These are phyloP conservation scores for Theobroma cacao DNA, from an alignment of 345 rosid species.

Conservation along the genomic window DNA sequence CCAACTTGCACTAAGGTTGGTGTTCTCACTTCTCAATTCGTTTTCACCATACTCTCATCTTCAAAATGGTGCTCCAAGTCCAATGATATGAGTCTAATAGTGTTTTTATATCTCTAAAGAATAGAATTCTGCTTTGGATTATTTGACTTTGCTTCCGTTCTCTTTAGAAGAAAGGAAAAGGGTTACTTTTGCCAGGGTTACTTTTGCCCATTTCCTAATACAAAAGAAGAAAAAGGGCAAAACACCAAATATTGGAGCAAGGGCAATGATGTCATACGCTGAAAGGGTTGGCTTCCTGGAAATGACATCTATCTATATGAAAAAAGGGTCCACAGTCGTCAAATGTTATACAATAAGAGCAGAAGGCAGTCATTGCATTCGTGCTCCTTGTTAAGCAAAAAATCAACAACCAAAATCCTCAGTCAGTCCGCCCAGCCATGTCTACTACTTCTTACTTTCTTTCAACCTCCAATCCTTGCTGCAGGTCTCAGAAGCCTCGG, in stretches of 20 bases:
- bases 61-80: no score
- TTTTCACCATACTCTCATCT: background rate
- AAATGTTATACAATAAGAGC: background rate
- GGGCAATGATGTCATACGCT: background rate
- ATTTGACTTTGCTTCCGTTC: constrained; percentile 11
- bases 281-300: background rate
- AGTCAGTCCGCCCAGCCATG: constrained; percentile 21
- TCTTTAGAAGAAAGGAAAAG: no score
- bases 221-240: background rate
- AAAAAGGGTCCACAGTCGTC: background rate
- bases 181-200: no score
- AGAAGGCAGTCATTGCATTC: background rate
- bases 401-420: background rate
- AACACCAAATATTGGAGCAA: background rate
- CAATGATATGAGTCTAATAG: no score
- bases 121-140: no score
- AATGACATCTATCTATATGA: background rate
- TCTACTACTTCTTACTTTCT: constrained; percentile 24
- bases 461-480: constrained; percentile 14
- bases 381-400: background rate
- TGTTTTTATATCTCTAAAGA: no score
- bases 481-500: constrained; percentile 16
- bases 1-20: background rate
- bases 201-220: background rate
- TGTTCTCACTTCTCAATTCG: background rate